Percentiles rank a stretch among this genome's conserved stretches.
Conservation (phyloP, 176 grass and related monocot genomes). For the Leersia perrieri region DNA sequence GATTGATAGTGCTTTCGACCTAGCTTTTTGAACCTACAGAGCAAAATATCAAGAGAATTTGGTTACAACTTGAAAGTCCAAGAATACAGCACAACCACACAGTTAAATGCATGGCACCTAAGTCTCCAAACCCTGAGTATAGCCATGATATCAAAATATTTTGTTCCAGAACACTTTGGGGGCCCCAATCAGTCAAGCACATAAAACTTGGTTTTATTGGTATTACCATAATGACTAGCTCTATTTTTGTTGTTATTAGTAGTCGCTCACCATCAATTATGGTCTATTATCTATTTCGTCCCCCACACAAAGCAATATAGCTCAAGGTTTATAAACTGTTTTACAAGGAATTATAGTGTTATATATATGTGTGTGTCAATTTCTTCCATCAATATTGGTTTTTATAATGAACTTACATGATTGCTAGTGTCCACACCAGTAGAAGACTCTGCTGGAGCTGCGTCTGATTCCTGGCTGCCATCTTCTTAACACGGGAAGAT, state of each 20-base stretch:
- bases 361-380: not conserved
- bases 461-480: slow-evolving; percentile 25
- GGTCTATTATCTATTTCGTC: not conserved
- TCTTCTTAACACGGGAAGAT: slow-evolving; percentile 28
- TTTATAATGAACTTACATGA: slow-evolving; percentile 52
- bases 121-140: not conserved
- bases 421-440: slow-evolving; percentile 6
- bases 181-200: not conserved
- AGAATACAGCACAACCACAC: not conserved
- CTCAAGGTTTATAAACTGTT: not conserved
- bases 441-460: slow-evolving; percentile 27
- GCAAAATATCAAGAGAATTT: slow-evolving; percentile 6
- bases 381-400: not conserved
- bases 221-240: not conserved
- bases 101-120: not conserved
- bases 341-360: not conserved
- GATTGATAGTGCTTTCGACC: slow-evolving; percentile 73
- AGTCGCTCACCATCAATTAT: not conserved
- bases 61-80: not conserved
- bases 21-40: slow-evolving; percentile 59
- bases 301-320: not conserved
- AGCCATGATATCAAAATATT: not conserved
- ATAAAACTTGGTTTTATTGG: not conserved
- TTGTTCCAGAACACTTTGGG: not conserved
- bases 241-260: not conserved